These are phyloP conservation scores for Tieghemostelium lacteum DNA, from an alignment of 78 protist species.

Conservation along the genomic window DNA sequence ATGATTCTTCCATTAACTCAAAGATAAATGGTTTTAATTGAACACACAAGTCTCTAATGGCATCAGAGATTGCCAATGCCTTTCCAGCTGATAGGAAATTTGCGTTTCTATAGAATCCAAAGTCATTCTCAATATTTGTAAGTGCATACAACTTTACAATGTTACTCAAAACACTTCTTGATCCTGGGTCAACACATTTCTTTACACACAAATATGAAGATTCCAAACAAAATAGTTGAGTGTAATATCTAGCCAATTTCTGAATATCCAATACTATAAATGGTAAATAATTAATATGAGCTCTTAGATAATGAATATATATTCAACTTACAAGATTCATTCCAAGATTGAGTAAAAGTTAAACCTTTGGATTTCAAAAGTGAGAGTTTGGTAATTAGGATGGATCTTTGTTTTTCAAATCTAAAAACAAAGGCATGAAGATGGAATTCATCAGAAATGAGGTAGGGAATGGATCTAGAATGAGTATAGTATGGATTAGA, in stretches of 20 bases:
- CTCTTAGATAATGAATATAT: neutral
- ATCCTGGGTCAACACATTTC: conserved; percentile 24
- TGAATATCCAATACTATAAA: conserved; percentile 4
- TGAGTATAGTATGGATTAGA: conserved; percentile 67
- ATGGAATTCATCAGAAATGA: conserved; percentile 64
- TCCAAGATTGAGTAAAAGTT: conserved; percentile 54
- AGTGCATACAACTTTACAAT: conserved; percentile 43
- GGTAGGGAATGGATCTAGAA: conserved; percentile 57
- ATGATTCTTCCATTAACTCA: neutral
- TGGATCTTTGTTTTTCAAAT: conserved; percentile 42
- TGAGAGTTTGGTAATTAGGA: conserved; percentile 33
- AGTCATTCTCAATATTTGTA: conserved; percentile 33
- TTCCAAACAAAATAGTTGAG: conserved; percentile 43
- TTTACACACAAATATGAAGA: conserved; percentile 2
- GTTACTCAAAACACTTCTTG: conserved; percentile 34
- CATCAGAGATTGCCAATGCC: conserved; percentile 27
- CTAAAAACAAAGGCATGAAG: conserved; percentile 58
- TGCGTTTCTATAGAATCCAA: conserved; percentile 63
- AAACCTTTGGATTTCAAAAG: conserved; percentile 37
- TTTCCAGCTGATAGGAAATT: conserved; percentile 47
- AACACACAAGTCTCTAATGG: conserved; percentile 30
- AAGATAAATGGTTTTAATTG: conserved; percentile 40
- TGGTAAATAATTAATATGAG: neutral
- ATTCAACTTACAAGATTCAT: conserved; percentile 33
- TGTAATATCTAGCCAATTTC: conserved; percentile 39